Evolutionary conservation across 2,329 filamentous ascomycete species (phyloP), one percentile per base, ranked within the genome.

Genomic region (Paecilomyces sp.): DNA sequence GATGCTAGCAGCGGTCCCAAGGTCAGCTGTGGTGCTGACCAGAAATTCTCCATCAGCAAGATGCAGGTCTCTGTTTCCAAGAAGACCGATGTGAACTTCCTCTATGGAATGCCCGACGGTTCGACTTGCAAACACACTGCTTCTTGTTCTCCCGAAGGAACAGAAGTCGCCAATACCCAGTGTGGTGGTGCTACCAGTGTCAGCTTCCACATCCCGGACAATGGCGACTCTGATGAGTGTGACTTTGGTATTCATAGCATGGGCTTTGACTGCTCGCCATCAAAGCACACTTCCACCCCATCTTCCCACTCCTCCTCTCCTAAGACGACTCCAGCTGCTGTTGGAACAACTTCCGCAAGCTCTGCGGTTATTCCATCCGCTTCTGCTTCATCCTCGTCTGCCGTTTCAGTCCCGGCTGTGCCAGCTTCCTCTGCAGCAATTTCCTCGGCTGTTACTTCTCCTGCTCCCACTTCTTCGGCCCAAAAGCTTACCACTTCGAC

Each of bases 151-250:
- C 79, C 82, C 58, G 79, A 81, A 15, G 90, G 90, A 68, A 87
- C 85, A 60, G 84, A 83, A 54, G 81, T 97, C 68, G 78, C 85
- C 77, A 97, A 97, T 84, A 85, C 80, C 62, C 91, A 97, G 82
- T 97, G 93, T 74, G 93, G 92, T 84, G 92, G 92, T 76, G 92
- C 93, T 65, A 91, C 83, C 72, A 87, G 85, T 60, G 91, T 97
- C 62, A 86, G 84, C 58, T 87, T 97, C 72, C 78, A 81, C 64
- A 75, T 84, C 60, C 85, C 88, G 71, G 78, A 84, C 63, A 74
- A 81, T 57, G 75, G 73, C 63, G 81, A 82, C 70, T 72, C 79
- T 61, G 81, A 85, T 72, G 76, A 81, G 67, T 94, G 90, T 80
- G 82, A 83, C 67, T 82, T 96, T 68, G 86, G 87, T 68, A 84